Base-by-base conservation (phyloP, 1,139 yeast genomes). In the Blastobotrys serpentis region DNA sequence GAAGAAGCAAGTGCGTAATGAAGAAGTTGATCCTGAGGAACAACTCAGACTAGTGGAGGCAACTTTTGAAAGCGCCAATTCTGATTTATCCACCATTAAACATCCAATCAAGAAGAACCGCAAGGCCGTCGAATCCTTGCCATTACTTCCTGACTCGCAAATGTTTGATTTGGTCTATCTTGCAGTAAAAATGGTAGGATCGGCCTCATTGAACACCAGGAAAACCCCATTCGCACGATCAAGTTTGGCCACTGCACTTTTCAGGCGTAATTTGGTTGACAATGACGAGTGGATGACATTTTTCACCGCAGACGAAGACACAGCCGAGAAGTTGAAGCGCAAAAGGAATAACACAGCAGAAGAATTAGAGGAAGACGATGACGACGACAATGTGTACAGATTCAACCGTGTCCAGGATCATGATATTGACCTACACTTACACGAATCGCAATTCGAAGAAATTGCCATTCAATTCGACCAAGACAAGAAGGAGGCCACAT, bases 91-190 rank as follows among this genome's bases (percentile, higher is more conserved):
- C 1, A 48, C 57, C 4, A 70, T 89, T 52, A 76, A 70, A 57
- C 98, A 92, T 68, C 98, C 98, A 36, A 76, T 78, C 34, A 87
- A 83, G 70, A 85, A 78, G 63, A 74, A 79, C 49, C 70, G 88
- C 50, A 82, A 76, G 51, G 95, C 96, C 0, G 89, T 84, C 22
- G 78, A 76, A 52, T 76, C 90, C 1, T 86, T 89, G 87, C 84
- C 86, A 32, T 71, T 92, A 30, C 71, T 90, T 53, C 98, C 98
- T 2, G 98, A 92, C 66, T 82, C 95, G 14, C 82, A 94, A 17
- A 79, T 86, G 77, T 75, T 88, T 78, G 98, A 92, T 67, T 80
- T 86, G 57, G 79, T 77, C 51, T 87, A 79, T 63, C 72, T 83
- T 60, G 75, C 84, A 22, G 76, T 92, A 47, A 86, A 85, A 62